A percentile compares a stretch with the other conserved stretches of the same genome.
Evolutionary conservation across 2,329 filamentous ascomycete genomes (phyloP).

Genomic region (Calonectria pseudoturangicola): DNA sequence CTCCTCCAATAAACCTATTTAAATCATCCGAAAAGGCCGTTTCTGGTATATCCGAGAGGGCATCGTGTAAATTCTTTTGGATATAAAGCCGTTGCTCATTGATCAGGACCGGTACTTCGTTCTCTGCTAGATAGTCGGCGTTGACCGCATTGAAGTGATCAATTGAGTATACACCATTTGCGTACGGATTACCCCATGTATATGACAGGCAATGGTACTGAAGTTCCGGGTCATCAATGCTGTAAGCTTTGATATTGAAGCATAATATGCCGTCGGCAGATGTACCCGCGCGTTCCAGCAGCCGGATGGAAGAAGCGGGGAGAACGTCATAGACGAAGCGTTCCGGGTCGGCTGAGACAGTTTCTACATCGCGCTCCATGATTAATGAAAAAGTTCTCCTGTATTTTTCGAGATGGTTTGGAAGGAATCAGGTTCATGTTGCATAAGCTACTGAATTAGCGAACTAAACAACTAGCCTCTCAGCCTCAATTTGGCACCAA

Average conservation of each 20-base stretch:
- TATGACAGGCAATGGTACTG: conserved; percentile 52
- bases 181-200: conserved; percentile 53
- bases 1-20: conserved; percentile 31
- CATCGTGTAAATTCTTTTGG: conserved; percentile 50
- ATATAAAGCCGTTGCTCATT: conserved; percentile 45
- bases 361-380: background rate
- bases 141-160: conserved; percentile 42
- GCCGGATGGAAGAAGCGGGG: conserved; percentile 41
- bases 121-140: conserved; percentile 38
- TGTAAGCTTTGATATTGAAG: conserved; percentile 44
- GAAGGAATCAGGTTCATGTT: background rate
- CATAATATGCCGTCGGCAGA: conserved; percentile 40
- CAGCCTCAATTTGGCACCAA: background rate
- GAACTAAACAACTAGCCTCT: conserved; percentile 6
- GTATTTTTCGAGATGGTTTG: background rate
- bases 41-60: conserved; percentile 42
- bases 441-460: background rate
- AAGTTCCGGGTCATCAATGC: conserved; percentile 39
- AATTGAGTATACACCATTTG: conserved; percentile 46
- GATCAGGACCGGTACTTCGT: conserved; percentile 43
- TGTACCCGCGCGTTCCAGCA: conserved; percentile 35
- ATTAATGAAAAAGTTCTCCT: background rate
- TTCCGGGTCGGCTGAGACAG: background rate
- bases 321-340: conserved; percentile 37
- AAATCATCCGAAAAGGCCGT: conserved; percentile 38